Evolutionary conservation across 139 green algal genomes (phyloP), one percentile per base, ranked within the genome.

Genomic region (Chlorella sorokiniana): DNA sequence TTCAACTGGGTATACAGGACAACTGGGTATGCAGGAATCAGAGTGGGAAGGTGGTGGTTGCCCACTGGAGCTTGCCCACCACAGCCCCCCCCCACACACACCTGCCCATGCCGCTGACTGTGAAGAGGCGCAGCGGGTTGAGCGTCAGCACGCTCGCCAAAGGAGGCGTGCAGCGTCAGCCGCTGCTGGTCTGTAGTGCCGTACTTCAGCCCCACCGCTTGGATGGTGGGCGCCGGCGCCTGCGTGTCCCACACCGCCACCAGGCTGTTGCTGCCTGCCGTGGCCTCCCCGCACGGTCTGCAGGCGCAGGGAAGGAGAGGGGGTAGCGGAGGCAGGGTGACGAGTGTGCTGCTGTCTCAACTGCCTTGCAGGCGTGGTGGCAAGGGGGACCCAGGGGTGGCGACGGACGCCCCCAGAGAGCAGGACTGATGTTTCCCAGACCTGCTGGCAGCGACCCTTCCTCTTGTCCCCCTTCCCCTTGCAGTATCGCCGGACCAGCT

Each of bases 211-310:
- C 69, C 69, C 2, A 76, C 42, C 16, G 42, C 35, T 9, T 4
- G 40, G 9, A 76, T 62, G 27, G 2, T 31, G 44, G 69, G 69
- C 69, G 23, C 56, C 40, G 7, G 25, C 5, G 64, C 35, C 35
- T 8, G 37, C 37, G 35, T 72, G 64, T 79, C 72, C 72, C 72
- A 79, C 9, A 79, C 33, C 51, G 61, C 35, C 2, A 41, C n/a
- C 35, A 79, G 35, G 35, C 35, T 68, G 51, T 79, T 79, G 72
- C 72, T 79, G 51, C n/a, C 72, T 8, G 72, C 72, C 4, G 14
- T 79, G 8, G 72, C 51, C 37, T 64, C 72, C 9, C 72, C 41
- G 72, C 52, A 42, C 2, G 33, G 18, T 65, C 56, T 65, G 23
- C 56, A 65, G 14, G 16, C 14, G 14, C n/a, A n/a, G n/a, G n/a